Conservation (phyloP, 2,329 filamentous ascomycete genomes). For the Fusarium nematophilum region DNA sequence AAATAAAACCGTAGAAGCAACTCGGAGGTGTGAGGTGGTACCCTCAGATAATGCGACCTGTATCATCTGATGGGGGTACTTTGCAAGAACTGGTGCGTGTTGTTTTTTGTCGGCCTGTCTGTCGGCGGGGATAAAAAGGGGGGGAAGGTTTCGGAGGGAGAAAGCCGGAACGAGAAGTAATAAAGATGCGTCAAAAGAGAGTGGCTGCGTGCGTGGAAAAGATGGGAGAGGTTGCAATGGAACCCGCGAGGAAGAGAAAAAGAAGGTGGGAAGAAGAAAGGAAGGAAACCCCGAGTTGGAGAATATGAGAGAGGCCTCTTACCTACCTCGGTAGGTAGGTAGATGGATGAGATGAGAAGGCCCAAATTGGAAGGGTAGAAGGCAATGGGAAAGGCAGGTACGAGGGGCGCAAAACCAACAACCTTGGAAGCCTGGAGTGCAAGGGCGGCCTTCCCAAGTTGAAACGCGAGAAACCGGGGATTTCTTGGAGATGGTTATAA, state of each 20-base stretch:
- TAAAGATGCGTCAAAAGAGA: constrained; percentile 21
- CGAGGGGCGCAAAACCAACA: neutral
- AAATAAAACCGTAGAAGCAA: constrained; percentile 5
- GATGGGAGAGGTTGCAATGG: neutral
- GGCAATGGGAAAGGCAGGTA: constrained; percentile 16
- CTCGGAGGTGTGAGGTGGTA: neutral
- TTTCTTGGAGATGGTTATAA: neutral
- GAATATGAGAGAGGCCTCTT: constrained; percentile 16
- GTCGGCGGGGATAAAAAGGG: constrained; percentile 30
- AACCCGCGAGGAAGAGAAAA: constrained; percentile 2
- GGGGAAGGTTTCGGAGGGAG: constrained; percentile 18
- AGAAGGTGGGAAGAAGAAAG: constrained; percentile 8
- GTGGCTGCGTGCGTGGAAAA: constrained; percentile 4
- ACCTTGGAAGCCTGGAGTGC: constrained; percentile 9
- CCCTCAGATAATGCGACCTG: constrained; percentile 18
- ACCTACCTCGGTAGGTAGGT: neutral
- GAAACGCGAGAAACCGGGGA: constrained; percentile 2
- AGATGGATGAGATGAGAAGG: constrained; percentile 13
- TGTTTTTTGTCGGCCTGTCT: neutral
- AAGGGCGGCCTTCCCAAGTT: constrained; percentile 1
- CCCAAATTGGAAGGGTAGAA: constrained; percentile 35
- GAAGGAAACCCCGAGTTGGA: constrained; percentile 7
- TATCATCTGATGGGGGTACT: constrained; percentile 23
- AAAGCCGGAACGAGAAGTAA: constrained; percentile 18
- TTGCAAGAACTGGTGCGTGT: constrained; percentile 19